Evolutionary conservation across 305 asterid genomes (phyloP).

Genomic region (Coffea humblotiana): DNA sequence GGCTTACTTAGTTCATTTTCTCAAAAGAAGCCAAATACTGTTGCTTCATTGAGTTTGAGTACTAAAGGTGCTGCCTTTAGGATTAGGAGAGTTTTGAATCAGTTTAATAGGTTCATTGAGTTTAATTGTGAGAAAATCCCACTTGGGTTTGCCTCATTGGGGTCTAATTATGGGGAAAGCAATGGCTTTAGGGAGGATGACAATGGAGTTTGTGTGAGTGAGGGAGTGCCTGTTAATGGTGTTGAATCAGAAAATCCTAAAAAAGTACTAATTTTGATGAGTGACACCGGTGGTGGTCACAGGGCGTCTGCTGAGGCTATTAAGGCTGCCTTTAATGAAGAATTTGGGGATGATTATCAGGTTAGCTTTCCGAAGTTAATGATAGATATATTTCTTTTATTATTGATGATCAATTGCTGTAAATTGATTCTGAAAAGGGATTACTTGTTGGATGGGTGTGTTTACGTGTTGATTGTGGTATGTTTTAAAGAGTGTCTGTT

Average conservation of each 20-base stretch:
- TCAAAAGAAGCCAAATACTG: conserved; percentile 45
- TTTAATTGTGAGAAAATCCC: conserved; percentile 82
- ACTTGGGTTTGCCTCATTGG: conserved; percentile 73
- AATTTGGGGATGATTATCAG: conserved; percentile 89
- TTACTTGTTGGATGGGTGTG: neutral
- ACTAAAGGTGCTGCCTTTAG: conserved; percentile 55
- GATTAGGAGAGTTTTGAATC: conserved; percentile 49
- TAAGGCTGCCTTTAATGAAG: conserved; percentile 74
- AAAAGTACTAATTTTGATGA: conserved; percentile 86
- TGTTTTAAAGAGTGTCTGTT: conserved; percentile 22
- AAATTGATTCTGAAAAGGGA: neutral
- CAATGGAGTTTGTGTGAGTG: conserved; percentile 53
- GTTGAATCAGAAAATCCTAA: conserved; percentile 47
- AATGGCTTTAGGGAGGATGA: conserved; percentile 56
- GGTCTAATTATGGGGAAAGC: conserved; percentile 44
- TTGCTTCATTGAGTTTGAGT: conserved; percentile 64
- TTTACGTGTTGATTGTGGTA: conserved; percentile 21
- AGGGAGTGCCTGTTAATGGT: conserved; percentile 41
- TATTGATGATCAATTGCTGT: neutral
- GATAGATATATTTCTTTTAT: neutral
- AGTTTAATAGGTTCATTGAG: conserved; percentile 66
- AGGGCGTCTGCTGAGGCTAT: conserved; percentile 99
- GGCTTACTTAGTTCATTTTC: conserved; percentile 16
- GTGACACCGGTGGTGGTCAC: conserved; percentile 98
- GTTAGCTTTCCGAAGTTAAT: conserved; percentile 34